Conservation (phyloP, 108 stramenopile species). For the Skeletonema costatum region DNA sequence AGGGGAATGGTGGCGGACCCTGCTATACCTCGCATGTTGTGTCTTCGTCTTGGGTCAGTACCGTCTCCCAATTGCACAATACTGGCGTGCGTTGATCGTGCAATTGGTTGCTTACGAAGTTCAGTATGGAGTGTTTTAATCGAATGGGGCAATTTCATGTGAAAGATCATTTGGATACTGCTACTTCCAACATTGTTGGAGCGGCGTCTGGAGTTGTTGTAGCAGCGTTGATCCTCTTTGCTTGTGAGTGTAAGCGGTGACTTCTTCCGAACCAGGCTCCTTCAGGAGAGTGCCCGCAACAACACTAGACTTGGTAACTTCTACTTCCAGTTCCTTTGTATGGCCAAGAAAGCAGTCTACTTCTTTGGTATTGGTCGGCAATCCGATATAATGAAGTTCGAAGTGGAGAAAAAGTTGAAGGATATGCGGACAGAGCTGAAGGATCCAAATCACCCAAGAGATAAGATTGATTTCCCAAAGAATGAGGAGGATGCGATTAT, state of each 20-base stretch:
- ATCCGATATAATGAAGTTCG: slow-evolving; percentile 4
- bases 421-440: slow-evolving; percentile 6
- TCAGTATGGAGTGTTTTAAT: slow-evolving; percentile 31
- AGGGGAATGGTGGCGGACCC: slow-evolving; percentile 54
- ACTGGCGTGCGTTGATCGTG: slow-evolving; percentile 50
- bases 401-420: slow-evolving; percentile 25
- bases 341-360: neutral
- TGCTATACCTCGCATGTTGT: slow-evolving; percentile 42
- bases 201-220: slow-evolving; percentile 33
- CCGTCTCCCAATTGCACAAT: slow-evolving; percentile 50
- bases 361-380: slow-evolving; percentile 31
- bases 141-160: slow-evolving; percentile 9
- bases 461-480: slow-evolving; percentile 15
- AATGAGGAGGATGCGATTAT: slow-evolving; percentile 43
- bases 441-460: slow-evolving; percentile 22
- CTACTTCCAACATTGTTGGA: slow-evolving; percentile 37
- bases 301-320: slow-evolving; percentile 13
- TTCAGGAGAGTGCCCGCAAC: slow-evolving; percentile 1
- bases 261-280: slow-evolving; percentile 28
- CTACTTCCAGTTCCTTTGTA: neutral
- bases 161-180: slow-evolving; percentile 41
- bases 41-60: slow-evolving; percentile 51
- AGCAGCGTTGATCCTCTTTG: slow-evolving; percentile 20
- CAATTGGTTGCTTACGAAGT: slow-evolving; percentile 60
- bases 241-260: slow-evolving; percentile 15